Base-by-base conservation (phyloP, 176 grass and related monocot species). In the Aegilops bicornis region DNA sequence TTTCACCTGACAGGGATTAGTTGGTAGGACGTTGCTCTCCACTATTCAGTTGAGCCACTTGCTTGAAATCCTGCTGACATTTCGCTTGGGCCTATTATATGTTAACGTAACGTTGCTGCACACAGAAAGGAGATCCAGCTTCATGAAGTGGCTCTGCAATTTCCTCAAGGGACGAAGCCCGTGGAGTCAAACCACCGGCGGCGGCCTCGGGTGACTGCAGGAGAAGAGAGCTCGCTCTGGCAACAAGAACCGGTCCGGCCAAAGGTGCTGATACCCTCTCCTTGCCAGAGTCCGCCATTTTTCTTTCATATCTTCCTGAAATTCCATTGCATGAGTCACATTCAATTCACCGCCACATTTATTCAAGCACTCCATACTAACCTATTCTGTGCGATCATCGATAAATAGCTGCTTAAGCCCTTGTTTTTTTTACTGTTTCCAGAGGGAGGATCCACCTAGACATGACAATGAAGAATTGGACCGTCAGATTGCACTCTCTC, bases 71-170 rank as follows among this genome's bases (percentile, higher is more conserved):
- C 69, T 71, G 65, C 69, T 74, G 30, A 15, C 60, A 72, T 70
- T 76, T 85, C 11, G 61, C 22, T 79, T 71, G 66, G 70, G 23
- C 82, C 79, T 88, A 74, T 62, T 50, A 84, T 25, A 88, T 69
- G 74, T 56, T 82, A 87, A 76, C 71, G 60, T 83, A 92, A 64
- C 39, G 29, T 85, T 29, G 23, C 50, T 80, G 82, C 48, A 83
- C 63, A 32, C 69, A 91, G 90, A 90, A 79, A 93, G 91, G 81
- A 99, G 87, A 89, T 99, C 90, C 47, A 70, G 87, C 86, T 90
- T 99, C 83, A 90, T 96, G 93, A 96, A 92, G 92, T 99, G 94
- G 97, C 92, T 99, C 75, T 89, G 86, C 87, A 87, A 85, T 78
- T 87, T 96, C 90, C 85, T 99, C 42, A 94, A 90, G 88, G 97